These are phyloP conservation scores for Dentipellis fragilis DNA, from an alignment of 768 basidiomycete species.

Conservation along the genomic window DNA sequence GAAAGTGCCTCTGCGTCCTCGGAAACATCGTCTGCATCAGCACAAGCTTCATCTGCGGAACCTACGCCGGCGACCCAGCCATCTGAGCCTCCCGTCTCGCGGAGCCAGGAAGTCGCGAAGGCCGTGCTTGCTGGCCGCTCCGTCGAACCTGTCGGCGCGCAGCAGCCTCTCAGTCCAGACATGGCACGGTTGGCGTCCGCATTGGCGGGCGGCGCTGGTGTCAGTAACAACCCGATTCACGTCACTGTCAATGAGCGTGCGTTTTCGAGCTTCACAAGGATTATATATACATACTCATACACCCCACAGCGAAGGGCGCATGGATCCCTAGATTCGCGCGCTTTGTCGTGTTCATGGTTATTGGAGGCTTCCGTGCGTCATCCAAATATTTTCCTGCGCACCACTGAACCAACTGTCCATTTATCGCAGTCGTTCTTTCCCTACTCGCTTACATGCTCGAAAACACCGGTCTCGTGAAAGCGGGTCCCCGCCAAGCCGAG, in stretches of 20 bases:
- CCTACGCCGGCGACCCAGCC: constrained; percentile 1
- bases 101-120: constrained; percentile 34
- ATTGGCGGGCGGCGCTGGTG: constrained; percentile 32
- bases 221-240: constrained; percentile 53
- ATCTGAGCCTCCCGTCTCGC: constrained; percentile 15
- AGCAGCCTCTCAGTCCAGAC: constrained; percentile 17
- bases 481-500: constrained; percentile 68
- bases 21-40: not conserved
- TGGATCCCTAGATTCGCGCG: constrained; percentile 54
- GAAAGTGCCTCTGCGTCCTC: not conserved
- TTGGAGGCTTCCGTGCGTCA: constrained; percentile 58
- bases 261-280: constrained; percentile 18
- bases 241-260: constrained; percentile 77
- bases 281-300: constrained; percentile 1
- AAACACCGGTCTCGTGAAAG: constrained; percentile 88
- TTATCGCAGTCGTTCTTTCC: constrained; percentile 60
- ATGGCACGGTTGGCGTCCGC: constrained; percentile 35
- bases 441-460: constrained; percentile 85
- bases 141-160: not conserved
- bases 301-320: constrained; percentile 50
- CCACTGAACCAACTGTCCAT: not conserved
- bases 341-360: constrained; percentile 44
- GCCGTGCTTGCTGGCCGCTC: constrained; percentile 22
- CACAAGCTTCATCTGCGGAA: not conserved
- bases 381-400: not conserved